Evolutionary conservation across 805 yeast species (phyloP).

Genomic region (Nakazawaea ernobii): DNA sequence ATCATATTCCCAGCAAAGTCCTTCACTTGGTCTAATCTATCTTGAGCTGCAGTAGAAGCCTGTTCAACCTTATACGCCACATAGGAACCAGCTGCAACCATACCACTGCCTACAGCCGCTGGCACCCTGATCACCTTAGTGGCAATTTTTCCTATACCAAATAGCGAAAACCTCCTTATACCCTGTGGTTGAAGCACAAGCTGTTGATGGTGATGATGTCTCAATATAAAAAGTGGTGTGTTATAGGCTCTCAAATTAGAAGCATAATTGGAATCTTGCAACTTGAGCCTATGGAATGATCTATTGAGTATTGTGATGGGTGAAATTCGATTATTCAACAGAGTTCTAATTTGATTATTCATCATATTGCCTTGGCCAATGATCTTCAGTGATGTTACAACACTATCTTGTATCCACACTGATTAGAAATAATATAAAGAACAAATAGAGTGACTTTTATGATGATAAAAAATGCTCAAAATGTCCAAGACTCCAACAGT

Average conservation of each 20-base stretch:
- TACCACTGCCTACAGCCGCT: slow-evolving; percentile 80
- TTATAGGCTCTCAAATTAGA: not conserved
- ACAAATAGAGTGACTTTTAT: too few relatives aligned
- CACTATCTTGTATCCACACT: not conserved
- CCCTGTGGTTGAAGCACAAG: not conserved
- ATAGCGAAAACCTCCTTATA: slow-evolving; percentile 21
- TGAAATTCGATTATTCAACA: not conserved
- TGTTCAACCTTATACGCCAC: slow-evolving; percentile 89
- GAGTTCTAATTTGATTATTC: not conserved
- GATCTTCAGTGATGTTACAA: too few relatives aligned
- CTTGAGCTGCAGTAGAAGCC: slow-evolving; percentile 67
- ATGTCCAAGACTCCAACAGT: too few relatives aligned
- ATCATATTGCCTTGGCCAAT: not conserved
- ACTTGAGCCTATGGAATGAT: not conserved
- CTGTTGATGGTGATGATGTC: slow-evolving; percentile 3
- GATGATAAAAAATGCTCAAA: too few relatives aligned
- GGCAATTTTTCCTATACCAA: slow-evolving; percentile 46
- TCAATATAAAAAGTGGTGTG: slow-evolving; percentile 4
- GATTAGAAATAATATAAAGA: too few relatives aligned
- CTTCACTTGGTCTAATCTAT: slow-evolving; percentile 53
- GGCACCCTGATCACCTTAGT: slow-evolving; percentile 59
- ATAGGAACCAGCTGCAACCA: slow-evolving; percentile 93
- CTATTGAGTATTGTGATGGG: not conserved
- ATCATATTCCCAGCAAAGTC: slow-evolving; percentile 55
- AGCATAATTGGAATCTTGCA: not conserved